Base-by-base conservation (phyloP, 1,139 yeast genomes). In the Zygosaccharomyces sapae region DNA sequence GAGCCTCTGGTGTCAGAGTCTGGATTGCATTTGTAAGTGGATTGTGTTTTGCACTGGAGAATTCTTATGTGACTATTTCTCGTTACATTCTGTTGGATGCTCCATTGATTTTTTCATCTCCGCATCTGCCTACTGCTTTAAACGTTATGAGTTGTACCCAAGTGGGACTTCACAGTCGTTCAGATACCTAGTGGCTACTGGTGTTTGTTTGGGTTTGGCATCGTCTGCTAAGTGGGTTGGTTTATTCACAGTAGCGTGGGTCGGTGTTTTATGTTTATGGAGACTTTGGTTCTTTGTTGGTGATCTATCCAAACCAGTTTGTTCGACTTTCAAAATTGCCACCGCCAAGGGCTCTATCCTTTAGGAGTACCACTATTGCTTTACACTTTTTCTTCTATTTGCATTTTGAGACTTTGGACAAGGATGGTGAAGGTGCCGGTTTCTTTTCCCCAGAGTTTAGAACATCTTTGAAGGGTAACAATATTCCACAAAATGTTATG, bases 221-320 rank as follows among this genome's bases (percentile, higher is more conserved):
- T 74, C 85, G 30, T 80, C 90, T 38, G 83, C 96, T 40, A 94
- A 94, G 68, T 92, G 98, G 97, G 97, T 92, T 42, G 99, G 98
- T 46, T 72, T 92, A 41, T 92, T 92, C 74, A 92, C 98, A 34
- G 69, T 90, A 55, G 89, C 86, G 6, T 94, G 98, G 97, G 79
- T 87, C 52, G 98, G 98, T 41, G 45, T 77, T 4, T 67, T 80
- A 53, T 88, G 95, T 56, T 66, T 82, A 18, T 76, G 80, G 70
- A 94, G 87, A 63, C 69, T 92, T 58, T 90, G 97, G 97, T 80
- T 87, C 66, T 69, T 86, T 52, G 70, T 89, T 62, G 98, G 97
- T 55, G 98, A 94, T 69, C 76, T 90, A 63, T 63, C 77, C 2
- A 62, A 53, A 39, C 59, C 69, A n/a, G 51, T 62, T 6, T 33